Percentiles rank a stretch among this genome's conserved stretches.
These are phyloP conservation scores for Coffea eugenioides DNA, from an alignment of 257 asterid species.

Conservation along the genomic window DNA sequence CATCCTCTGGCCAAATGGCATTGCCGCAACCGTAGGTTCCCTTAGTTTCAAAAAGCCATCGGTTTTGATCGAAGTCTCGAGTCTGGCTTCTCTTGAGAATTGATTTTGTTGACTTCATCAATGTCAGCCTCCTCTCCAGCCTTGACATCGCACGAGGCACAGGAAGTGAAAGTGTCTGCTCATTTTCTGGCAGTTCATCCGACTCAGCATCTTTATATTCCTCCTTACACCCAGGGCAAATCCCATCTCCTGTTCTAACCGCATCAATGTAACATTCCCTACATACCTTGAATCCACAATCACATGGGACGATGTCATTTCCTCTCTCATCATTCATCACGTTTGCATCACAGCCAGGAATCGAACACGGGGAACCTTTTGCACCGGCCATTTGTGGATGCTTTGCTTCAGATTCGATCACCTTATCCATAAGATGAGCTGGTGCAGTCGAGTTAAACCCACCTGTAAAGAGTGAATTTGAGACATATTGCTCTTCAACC, in stretches of 20 bases:
- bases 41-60: conserved; percentile 75
- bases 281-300: conserved; percentile 77
- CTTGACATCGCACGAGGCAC: conserved; percentile 46
- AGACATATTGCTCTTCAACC: conserved; percentile 84
- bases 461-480: conserved; percentile 76
- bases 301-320: conserved; percentile 71
- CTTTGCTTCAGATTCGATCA: conserved; percentile 72
- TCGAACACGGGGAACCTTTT: conserved; percentile 71
- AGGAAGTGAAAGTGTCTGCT: neutral
- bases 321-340: conserved; percentile 85
- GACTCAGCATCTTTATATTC: conserved; percentile 57
- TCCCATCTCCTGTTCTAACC: conserved; percentile 63
- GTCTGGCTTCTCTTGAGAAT: conserved; percentile 67
- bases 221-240: conserved; percentile 86
- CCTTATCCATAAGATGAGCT: conserved; percentile 91
- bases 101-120: conserved; percentile 68
- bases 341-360: conserved; percentile 78
- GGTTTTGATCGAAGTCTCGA: conserved; percentile 73
- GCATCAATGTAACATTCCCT: conserved; percentile 70
- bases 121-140: conserved; percentile 65
- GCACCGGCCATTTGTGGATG: conserved; percentile 91
- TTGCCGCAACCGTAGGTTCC: conserved; percentile 87
- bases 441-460: conserved; percentile 79
- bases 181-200: conserved; percentile 43
- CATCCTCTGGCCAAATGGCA: conserved; percentile 82